Percentiles rank a stretch among this genome's conserved stretches.
Evolutionary conservation across 352 stramenopile genomes (phyloP).

Genomic region (Hyaloperonospora arabidopsidis): DNA sequence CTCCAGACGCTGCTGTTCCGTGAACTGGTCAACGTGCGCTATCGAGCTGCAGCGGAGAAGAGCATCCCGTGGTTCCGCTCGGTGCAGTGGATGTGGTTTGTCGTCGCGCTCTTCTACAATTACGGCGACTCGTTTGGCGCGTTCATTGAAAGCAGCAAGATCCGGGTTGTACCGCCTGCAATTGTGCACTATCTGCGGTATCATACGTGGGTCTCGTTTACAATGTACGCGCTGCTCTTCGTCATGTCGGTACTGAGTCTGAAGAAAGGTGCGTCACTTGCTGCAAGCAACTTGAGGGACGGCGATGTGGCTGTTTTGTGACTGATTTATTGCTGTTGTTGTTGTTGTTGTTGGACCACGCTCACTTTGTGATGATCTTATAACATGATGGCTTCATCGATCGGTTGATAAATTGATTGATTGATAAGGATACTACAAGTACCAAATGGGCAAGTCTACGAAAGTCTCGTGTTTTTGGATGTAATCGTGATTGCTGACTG

Average conservation of each 20-base stretch:
- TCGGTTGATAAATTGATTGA: not conserved
- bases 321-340: not conserved
- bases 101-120: constrained; percentile 94
- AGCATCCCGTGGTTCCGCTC: constrained; percentile 97
- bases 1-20: constrained; percentile 89
- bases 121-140: constrained; percentile 85
- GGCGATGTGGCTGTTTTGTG: too few relatives aligned
- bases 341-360: not conserved
- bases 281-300: too few relatives aligned
- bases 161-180: constrained; percentile 67
- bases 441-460: constrained; percentile 82
- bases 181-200: constrained; percentile 87
- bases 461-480: not conserved
- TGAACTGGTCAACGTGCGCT: constrained; percentile 98
- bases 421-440: constrained; percentile 86
- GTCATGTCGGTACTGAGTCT: constrained; percentile 93
- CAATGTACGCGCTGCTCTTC: constrained; percentile 92
- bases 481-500: not conserved
- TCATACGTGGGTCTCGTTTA: constrained; percentile 89
- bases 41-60: constrained; percentile 90
- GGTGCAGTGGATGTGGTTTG: constrained; percentile 97
- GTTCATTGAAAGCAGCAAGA: constrained; percentile 82
- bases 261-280: constrained; percentile 63
- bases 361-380: not conserved
- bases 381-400: not conserved